A percentile compares a stretch with the other conserved stretches of the same genome.
Evolutionary conservation across 2,329 filamentous ascomycete genomes (phyloP).

Genomic region (Fusarium tricinctum): DNA sequence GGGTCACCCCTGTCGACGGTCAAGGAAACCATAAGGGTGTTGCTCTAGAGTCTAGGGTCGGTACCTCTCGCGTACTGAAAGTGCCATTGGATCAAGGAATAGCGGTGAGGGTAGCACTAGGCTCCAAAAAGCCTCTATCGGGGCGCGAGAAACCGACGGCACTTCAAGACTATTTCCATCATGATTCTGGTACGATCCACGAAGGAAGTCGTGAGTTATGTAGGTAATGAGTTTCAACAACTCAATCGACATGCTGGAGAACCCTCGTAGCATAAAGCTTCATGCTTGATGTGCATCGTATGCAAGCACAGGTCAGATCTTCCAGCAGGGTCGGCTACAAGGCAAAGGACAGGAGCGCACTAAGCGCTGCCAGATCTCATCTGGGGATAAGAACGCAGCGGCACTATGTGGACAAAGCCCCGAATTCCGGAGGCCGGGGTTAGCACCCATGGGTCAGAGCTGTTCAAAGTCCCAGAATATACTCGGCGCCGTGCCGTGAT

Average conservation of each 20-base stretch:
- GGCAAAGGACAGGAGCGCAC: constrained; percentile 50
- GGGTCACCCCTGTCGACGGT: constrained; percentile 38
- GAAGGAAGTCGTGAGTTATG: constrained; percentile 10
- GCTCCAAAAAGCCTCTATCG: constrained; percentile 45
- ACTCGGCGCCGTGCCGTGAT: constrained; percentile 34
- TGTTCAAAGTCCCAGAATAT: constrained; percentile 28
- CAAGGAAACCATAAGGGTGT: constrained; percentile 43
- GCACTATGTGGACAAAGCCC: constrained; percentile 50
- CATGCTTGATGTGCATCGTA: constrained; percentile 37
- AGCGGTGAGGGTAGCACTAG: constrained; percentile 50
- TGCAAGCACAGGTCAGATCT: constrained; percentile 51
- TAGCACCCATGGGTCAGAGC: constrained; percentile 42
- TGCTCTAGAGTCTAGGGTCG: constrained; percentile 38
- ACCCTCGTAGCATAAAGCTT: constrained; percentile 35
- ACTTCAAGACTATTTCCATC: constrained; percentile 27
- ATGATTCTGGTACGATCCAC: constrained; percentile 18
- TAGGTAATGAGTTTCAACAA: constrained; percentile 12
- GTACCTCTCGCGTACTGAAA: constrained; percentile 44
- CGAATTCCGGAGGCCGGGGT: constrained; percentile 43
- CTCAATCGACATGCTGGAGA: constrained; percentile 33
- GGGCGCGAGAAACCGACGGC: constrained; percentile 33
- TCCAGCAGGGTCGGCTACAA: constrained; percentile 42
- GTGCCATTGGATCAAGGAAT: constrained; percentile 43
- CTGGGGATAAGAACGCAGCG: constrained; percentile 47
- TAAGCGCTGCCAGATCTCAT: constrained; percentile 52